Base-by-base conservation (phyloP, 495 filamentous ascomycete species). In the Penicillium alfredii region DNA sequence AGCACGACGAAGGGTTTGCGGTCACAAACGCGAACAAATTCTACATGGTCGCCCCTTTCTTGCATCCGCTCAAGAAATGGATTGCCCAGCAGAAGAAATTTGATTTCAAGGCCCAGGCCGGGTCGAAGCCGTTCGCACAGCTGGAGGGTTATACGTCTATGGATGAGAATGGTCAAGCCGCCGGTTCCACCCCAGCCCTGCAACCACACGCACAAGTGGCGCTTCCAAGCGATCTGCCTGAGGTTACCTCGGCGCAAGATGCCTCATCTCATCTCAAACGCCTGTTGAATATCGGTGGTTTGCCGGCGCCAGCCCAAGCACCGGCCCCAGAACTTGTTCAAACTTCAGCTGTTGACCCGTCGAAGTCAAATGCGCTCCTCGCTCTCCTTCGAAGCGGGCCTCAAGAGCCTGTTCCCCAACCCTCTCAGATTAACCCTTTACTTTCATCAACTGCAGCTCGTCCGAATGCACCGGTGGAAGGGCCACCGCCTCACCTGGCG, bases 1-100 rank as follows among this genome's bases (percentile, higher is more conserved):
- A 74, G 27, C 59, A 76, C 39, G 52, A 81, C 47, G 57, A 79
- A 52, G 60, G 72, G 47, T 41, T 55, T 16, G 55, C 56, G n/a
- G 71, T 73, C 2, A 55, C 73, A 10, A 83, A 82, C 49, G 76
- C 82, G 12, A 85, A 85, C 49, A 96, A 86, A 51, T 97, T 94
- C 54, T 97, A 94, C 60, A 96, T 96, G 88, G 92, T 98, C 11
- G 88, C 86, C 2, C 89, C 92, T 1, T 97, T 98, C 53, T 66
- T 98, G 42, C 76, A 74, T 21, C 86, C 73, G 12, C 61, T 98
- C 28, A 89, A 88, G 56, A 87, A 86, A 54, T 98, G 92, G 92
- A 88, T 96, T 17, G 60, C 78, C 8, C 75, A 82, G 53, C 86
- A 92, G 68, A 84, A 73, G 68, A 87, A 77, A 60, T 64, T 71